Evolutionary conservation across 2,329 filamentous ascomycete species (phyloP).

Genomic region (Cladophialophora psammophila): DNA sequence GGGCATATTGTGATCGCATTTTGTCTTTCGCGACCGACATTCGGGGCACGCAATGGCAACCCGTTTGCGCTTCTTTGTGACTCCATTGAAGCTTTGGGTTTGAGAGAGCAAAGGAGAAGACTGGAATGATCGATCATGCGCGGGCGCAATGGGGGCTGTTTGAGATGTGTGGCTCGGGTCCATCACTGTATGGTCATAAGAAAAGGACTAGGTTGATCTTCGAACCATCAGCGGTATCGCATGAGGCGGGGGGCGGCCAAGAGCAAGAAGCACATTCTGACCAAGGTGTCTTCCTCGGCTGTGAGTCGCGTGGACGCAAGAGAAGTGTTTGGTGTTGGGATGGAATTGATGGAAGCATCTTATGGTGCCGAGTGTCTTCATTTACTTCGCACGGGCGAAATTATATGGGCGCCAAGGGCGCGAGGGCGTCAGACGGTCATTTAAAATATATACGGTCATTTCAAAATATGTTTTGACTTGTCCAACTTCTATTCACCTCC

Average conservation of each 20-base stretch:
- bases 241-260: not conserved
- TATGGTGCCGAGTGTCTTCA: no score
- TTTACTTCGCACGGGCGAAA: no score
- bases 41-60: constrained; percentile 2
- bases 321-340: no score
- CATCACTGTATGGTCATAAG: not conserved
- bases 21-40: not conserved
- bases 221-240: not conserved
- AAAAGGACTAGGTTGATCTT: not conserved
- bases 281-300: not conserved
- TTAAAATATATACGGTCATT: not conserved
- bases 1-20: not conserved
- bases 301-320: no score
- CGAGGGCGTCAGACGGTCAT: constrained; percentile 1
- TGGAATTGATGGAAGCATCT: no score
- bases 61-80: not conserved
- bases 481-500: not conserved
- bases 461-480: not conserved
- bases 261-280: not conserved
- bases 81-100: not conserved
- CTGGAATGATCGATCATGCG: not conserved
- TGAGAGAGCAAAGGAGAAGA: not conserved
- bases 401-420: no score
- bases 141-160: not conserved
- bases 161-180: not conserved